A percentile compares a stretch with the other conserved stretches of the same genome.
phyloP scores from a whole-genome alignment of 805 yeast species.

The Pichia thaimueangensis region DNA sequence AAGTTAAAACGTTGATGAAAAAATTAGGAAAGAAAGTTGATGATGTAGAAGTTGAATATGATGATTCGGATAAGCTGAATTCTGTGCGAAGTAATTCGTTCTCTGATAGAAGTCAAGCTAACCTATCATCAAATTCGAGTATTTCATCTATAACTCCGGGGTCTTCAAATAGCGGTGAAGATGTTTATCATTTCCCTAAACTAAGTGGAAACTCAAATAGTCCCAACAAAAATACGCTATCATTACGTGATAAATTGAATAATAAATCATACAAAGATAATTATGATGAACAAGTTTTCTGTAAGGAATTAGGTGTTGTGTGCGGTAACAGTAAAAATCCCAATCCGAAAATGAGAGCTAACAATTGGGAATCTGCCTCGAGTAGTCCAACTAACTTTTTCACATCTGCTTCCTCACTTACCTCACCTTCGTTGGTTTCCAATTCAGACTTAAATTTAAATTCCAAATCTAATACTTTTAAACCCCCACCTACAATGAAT shows the following conservation, averaged over 20 bases:
- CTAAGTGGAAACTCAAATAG: neutral
- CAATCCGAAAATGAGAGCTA: too few relatives aligned
- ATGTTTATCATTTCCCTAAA: neutral
- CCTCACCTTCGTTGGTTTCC: neutral
- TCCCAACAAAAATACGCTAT: neutral
- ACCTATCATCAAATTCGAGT: conserved; percentile 9
- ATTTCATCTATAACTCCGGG: conserved; percentile 8
- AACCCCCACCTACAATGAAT: too few relatives aligned
- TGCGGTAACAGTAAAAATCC: conserved; percentile 76
- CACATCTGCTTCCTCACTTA: neutral
- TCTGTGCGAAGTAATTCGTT: conserved; percentile 4
- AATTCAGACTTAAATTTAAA: neutral
- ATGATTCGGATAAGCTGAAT: conserved; percentile 5
- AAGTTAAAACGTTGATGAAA: conserved; percentile 64
- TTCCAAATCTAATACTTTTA: too few relatives aligned
- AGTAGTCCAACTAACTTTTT: neutral
- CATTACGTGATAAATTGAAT: conserved; percentile 10
- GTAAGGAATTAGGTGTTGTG: conserved; percentile 68
- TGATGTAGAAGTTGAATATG: neutral
- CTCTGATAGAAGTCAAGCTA: conserved; percentile 4
- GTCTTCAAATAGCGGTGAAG: neutral
- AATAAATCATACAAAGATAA: conserved; percentile 26
- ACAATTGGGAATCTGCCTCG: neutral
- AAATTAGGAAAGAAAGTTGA: conserved; percentile 41
- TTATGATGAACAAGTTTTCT: conserved; percentile 74